phyloP scores from a whole-genome alignment of 805 yeast species.

The Metschnikowia hibisci region DNA sequence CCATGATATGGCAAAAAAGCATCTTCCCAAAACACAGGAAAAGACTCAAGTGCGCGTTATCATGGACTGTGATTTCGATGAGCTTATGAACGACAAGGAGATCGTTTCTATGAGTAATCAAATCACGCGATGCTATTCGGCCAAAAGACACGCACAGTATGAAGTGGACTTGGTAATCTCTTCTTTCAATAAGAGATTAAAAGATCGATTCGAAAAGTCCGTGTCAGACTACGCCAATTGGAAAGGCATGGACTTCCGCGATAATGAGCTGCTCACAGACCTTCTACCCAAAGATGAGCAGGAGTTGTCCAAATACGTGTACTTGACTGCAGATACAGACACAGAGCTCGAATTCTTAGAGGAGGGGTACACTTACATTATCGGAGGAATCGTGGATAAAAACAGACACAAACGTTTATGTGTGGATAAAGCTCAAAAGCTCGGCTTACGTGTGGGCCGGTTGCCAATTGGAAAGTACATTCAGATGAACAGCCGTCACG shows the following conservation, averaged over 20 bases:
- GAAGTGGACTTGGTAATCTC: constrained; percentile 59
- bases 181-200: constrained; percentile 62
- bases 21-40: constrained; percentile 43
- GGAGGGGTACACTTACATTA: constrained; percentile 70
- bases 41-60: constrained; percentile 52
- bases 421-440: constrained; percentile 68
- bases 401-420: constrained; percentile 83
- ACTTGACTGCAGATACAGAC: constrained; percentile 85
- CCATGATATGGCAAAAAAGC: constrained; percentile 24
- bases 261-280: constrained; percentile 30
- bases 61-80: constrained; percentile 91
- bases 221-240: constrained; percentile 60
- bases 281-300: constrained; percentile 25
- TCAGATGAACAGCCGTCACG: constrained; percentile 78
- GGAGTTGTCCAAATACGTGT: constrained; percentile 47
- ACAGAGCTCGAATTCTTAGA: constrained; percentile 60
- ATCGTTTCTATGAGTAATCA: constrained; percentile 72
- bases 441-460: constrained; percentile 69
- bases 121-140: constrained; percentile 76
- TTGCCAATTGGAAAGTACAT: constrained; percentile 87
- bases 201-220: constrained; percentile 62
- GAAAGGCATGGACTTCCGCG: constrained; percentile 56
- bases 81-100: constrained; percentile 74
- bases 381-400: constrained; percentile 96
- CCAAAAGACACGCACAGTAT: constrained; percentile 58